A percentile compares a stretch with the other conserved stretches of the same genome.
Conservation (phyloP, 164 flowering plant genomes). For the Aristolochia californica region DNA sequence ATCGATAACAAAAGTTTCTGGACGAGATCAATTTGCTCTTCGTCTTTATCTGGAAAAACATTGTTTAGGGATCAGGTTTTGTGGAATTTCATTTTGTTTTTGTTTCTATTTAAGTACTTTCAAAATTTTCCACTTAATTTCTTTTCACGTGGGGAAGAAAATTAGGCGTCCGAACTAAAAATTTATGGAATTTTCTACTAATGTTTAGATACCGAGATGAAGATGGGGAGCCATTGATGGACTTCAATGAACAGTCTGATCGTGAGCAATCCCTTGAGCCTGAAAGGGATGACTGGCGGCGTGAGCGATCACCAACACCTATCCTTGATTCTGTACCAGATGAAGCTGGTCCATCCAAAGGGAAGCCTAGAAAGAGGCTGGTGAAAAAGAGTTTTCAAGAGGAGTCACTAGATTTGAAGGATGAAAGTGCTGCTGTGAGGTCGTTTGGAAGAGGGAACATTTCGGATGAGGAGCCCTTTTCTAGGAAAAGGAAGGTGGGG, state of each 20-base stretch:
- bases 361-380: slow-evolving; percentile 65
- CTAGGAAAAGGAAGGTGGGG: slow-evolving; percentile 30
- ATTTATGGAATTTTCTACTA: background rate
- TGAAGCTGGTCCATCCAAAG: slow-evolving; percentile 11
- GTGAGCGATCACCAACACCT: slow-evolving; percentile 56
- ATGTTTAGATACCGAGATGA: slow-evolving; percentile 53
- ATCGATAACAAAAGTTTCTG: no score
- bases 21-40: no score
- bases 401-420: slow-evolving; percentile 19
- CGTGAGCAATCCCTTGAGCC: slow-evolving; percentile 30
- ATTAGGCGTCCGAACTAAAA: no score
- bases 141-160: background rate
- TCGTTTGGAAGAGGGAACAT: slow-evolving; percentile 17
- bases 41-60: background rate
- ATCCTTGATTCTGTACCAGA: slow-evolving; percentile 5
- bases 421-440: slow-evolving; percentile 17
- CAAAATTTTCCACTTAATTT: background rate
- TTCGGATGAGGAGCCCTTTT: slow-evolving; percentile 7
- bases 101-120: background rate
- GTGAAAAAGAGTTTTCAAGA: slow-evolving; percentile 41
- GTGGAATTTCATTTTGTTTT: background rate
- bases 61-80: background rate
- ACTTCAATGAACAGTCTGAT: slow-evolving; percentile 50
- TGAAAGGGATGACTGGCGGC: slow-evolving; percentile 24
- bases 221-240: slow-evolving; percentile 87